A percentile compares a stretch with the other conserved stretches of the same genome.
These are phyloP conservation scores for Arthrobotrys megalospora DNA, from an alignment of 2,329 filamentous ascomycete species.

Conservation along the genomic window DNA sequence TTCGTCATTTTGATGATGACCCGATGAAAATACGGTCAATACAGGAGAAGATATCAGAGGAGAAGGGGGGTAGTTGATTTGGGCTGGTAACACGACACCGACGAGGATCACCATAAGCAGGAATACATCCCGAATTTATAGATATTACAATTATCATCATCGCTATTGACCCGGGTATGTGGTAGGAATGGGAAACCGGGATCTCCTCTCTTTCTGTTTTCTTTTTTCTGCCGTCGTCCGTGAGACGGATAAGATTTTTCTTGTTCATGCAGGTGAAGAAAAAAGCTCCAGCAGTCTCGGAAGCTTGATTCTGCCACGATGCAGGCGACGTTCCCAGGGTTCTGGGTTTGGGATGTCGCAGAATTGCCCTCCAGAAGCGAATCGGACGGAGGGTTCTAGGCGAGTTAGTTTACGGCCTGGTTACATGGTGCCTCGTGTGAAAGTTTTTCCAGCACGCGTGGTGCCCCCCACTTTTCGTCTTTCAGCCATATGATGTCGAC, in stretches of 20 bases:
- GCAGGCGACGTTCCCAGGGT: conserved; percentile 35
- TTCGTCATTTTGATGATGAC: conserved; percentile 31
- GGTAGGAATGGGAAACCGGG: not conserved
- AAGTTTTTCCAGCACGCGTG: conserved; percentile 1
- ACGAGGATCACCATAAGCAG: conserved; percentile 26
- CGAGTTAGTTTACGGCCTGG: not conserved
- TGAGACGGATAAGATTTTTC: conserved; percentile 37
- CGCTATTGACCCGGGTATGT: not conserved
- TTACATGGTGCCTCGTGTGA: conserved; percentile 2
- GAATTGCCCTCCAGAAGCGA: conserved; percentile 25
- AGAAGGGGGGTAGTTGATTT: conserved; percentile 15
- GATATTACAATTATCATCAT: conserved; percentile 1
- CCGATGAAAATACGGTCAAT: not conserved
- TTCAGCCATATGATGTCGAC: conserved; percentile 56
- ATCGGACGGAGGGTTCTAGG: conserved; percentile 9
- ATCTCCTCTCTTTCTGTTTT: not conserved
- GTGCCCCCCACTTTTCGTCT: conserved; percentile 47
- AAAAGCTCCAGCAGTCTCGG: conserved; percentile 6
- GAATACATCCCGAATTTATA: conserved; percentile 47
- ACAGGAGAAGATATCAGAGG: not conserved
- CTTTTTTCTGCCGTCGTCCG: not conserved
- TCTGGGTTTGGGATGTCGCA: conserved; percentile 18
- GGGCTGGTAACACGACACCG: not conserved
- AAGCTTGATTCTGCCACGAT: conserved; percentile 39
- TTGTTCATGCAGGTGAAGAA: conserved; percentile 33